Base-by-base conservation (phyloP, 2,329 filamentous ascomycete species). In the Pseudogymnoascus sp. region DNA sequence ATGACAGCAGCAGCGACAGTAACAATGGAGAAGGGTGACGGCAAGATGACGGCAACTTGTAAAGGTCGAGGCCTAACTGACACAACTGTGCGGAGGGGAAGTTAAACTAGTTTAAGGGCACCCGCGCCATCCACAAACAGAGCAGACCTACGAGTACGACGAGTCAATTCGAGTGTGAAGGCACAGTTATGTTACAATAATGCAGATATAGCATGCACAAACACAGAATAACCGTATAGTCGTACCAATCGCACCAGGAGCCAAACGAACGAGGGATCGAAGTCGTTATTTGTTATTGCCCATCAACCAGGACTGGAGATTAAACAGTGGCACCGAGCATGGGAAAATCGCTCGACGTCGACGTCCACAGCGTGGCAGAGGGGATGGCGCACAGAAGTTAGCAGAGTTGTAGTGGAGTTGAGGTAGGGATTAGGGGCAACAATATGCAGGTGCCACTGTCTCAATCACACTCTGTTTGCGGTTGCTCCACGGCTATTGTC, bases 311-410 rank as follows among this genome's bases (percentile, higher is more conserved):
- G 24, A 14, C 42, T 47, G 42, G 24, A 50, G 24, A 50, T 50
- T 50, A 50, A 50, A 50, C 44, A 50, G 44, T 29, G 44, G 44
- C 47, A 53, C 47, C 24, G 24, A 53, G 24, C 24, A 53, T 53
- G 24, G 24, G 47, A 16, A 53, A 53, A 16, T 29, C 7, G 24
- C 44, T 29, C 44, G 13, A 29, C 24, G 47, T 29, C 44, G 13
- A 29, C 24, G 47, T 24, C 47, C 47, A 53, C 47, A 14, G 24
- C 47, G 47, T 53, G 47, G 47, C 24, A 53, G 47, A 53, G 47
- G 47, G 47, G 16, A 53, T 53, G 47, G 47, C 47, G 24, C 47
- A 53, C 47, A 53, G 47, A 53, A 53, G 24, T 53, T 53, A 53
- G 47, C 14, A 53, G 47, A 53, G 47, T 31, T 3, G 47, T 53